Conservation (phyloP, 192 early-diverging fungal genomes). For the Umbelopsis sp. region DNA sequence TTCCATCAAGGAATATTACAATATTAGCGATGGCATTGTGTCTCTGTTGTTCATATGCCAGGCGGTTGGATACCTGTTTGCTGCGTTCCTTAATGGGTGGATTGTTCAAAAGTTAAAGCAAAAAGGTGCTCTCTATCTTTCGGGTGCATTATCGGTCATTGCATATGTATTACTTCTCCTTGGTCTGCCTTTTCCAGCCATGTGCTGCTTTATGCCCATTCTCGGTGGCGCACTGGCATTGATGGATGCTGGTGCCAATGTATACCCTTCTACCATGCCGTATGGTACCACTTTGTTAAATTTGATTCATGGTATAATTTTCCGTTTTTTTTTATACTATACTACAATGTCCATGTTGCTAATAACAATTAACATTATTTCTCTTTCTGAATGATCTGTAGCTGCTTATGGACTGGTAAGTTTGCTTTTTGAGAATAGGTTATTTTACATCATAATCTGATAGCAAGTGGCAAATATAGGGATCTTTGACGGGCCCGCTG, state of each 20-base stretch:
- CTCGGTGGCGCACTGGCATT: slow-evolving; percentile 32
- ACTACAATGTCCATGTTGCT: background rate
- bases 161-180: slow-evolving; percentile 26
- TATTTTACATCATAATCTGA: background rate
- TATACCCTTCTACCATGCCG: slow-evolving; percentile 32
- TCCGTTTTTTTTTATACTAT: background rate
- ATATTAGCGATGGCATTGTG: slow-evolving; percentile 34
- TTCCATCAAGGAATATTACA: slow-evolving; percentile 32
- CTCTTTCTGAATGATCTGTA: background rate
- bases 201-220: slow-evolving; percentile 27
- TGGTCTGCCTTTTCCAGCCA: slow-evolving; percentile 32
- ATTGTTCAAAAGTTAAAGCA: slow-evolving; percentile 30
- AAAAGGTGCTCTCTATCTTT: slow-evolving; percentile 20
- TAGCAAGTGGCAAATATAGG: background rate
- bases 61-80: slow-evolving; percentile 31
- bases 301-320: slow-evolving; percentile 38
- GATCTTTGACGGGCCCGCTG: slow-evolving; percentile 35
- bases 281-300: slow-evolving; percentile 38
- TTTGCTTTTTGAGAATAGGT: no score
- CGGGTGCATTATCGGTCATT: background rate
- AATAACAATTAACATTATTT: background rate
- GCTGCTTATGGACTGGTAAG: slow-evolving; percentile 2
- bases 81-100: slow-evolving; percentile 32
- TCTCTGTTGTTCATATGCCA: slow-evolving; percentile 31
- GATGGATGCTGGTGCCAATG: slow-evolving; percentile 39